Percentiles rank a stretch among this genome's conserved stretches.
phyloP scores from a whole-genome alignment of 1,284 basidiomycete species.

The Heterobasidion irregulare region DNA sequence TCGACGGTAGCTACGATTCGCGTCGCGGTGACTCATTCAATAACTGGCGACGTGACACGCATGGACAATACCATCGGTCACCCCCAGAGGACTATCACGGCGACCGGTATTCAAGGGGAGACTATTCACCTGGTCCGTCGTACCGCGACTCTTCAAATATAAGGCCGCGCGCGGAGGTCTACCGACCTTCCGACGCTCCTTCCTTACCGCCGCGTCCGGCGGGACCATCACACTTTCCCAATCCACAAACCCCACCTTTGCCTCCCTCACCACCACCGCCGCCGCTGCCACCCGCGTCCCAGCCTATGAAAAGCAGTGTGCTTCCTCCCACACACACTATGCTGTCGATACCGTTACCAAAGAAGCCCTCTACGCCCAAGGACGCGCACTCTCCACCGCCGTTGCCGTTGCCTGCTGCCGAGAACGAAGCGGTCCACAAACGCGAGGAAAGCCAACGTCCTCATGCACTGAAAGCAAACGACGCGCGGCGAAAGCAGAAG shows the following conservation, averaged over 20 bases:
- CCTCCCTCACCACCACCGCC: conserved; percentile 19
- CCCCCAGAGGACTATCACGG: conserved; percentile 20
- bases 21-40: conserved; percentile 2
- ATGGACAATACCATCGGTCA: conserved; percentile 9
- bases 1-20: background rate
- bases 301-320: conserved; percentile 17
- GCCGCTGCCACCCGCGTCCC: conserved; percentile 3
- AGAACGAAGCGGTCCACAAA: conserved; percentile 1
- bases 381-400: conserved; percentile 35
- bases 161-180: background rate
- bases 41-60: conserved; percentile 6
- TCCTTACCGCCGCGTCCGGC: conserved; percentile 1
- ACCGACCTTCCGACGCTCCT: conserved; percentile 5
- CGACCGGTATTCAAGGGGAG: conserved; percentile 21
- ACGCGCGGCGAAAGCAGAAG: background rate
- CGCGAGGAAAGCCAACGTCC: background rate
- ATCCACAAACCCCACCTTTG: conserved; percentile 22
- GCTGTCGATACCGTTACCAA: conserved; percentile 25
- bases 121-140: conserved; percentile 5
- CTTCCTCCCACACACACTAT: conserved; percentile 28
- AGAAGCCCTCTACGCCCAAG: conserved; percentile 36
- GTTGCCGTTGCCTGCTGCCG: conserved; percentile 14
- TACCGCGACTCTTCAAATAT: conserved; percentile 4
- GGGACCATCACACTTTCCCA: conserved; percentile 16
- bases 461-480: background rate